phyloP scores from a whole-genome alignment of 257 asterid species.

The Solanum clarkiae region DNA sequence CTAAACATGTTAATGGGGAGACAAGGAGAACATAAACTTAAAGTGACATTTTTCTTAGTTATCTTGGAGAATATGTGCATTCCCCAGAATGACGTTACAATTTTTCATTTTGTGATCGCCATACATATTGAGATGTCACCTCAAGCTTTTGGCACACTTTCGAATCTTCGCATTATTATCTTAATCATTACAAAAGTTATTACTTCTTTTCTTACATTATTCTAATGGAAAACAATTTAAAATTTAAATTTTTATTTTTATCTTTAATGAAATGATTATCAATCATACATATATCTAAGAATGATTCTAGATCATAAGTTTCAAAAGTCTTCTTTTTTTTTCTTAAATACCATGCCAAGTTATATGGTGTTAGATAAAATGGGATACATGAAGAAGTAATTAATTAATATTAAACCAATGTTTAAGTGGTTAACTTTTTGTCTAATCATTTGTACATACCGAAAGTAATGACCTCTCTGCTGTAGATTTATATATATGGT shows the following conservation, averaged over 20 bases:
- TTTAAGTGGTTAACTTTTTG: not conserved
- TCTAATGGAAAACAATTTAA: no score
- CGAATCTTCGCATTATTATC: not conserved
- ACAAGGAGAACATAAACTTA: not conserved
- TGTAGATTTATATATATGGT: not conserved
- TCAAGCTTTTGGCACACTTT: not conserved
- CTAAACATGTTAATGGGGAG: not conserved
- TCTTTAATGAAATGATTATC: no score
- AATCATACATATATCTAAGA: no score
- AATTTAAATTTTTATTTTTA: no score
- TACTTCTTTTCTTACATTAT: not conserved
- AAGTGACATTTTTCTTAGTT: not conserved
- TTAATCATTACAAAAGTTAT: not conserved
- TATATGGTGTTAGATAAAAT: no score
- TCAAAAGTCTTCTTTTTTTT: no score
- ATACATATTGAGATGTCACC: not conserved
- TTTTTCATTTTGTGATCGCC: not conserved
- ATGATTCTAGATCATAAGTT: no score
- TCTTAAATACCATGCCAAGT: no score
- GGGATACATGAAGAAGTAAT: no score
- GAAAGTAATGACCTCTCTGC: not conserved
- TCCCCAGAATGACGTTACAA: slow-evolving; percentile 3
- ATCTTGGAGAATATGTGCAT: slow-evolving; percentile 9
- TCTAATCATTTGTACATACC: not conserved
- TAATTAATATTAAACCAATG: not conserved